Base-by-base conservation (phyloP, 2,329 filamentous ascomycete genomes). In the Colletotrichum kahawae region DNA sequence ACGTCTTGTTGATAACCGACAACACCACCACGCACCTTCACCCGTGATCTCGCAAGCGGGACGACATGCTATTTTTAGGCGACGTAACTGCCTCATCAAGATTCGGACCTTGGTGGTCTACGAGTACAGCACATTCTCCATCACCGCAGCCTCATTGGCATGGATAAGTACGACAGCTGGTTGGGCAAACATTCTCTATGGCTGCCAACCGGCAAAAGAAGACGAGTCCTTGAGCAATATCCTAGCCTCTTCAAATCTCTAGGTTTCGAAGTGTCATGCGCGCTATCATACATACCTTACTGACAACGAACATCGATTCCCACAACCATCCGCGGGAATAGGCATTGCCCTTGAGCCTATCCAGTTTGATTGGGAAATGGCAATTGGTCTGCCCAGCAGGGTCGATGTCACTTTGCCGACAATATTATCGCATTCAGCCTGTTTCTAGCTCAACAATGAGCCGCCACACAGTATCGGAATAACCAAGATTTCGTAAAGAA, bases 401-500 rank as follows among this genome's bases (percentile, higher is more conserved):
- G 38, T 48, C 38, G 38, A 48, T 48, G 36, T 27, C 33, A 43
- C 38, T 48, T 51, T 16, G 29, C 65, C 34, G 67, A 60, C 43
- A 66, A 74, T 59, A 14, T 29, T 48, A 64, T 51, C 57, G 64
- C 51, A 69, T 69, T 69, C 64, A 75, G 73, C 63, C 73, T 74
- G 34, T 65, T 51, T 51, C 29, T 34, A n/a, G 31, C 59, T 16
- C 18, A 13, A 29, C 12, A 31, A 27, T n/a, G 27, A 65, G 31
- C 31, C n/a, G 24, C 7, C 31, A 21, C 14, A 33, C 31, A 24
- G 12, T 24, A 29, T 14, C 21, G 2, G 16, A 57, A 57, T 10
- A 16, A 18, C 13, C 18, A n/a, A 48, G 5, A 48, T n/a, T n/a
- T n/a, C 18, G 38, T n/a, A n/a, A 48, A 48, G 38, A 48, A 48